Base-by-base conservation (phyloP, 1,284 basidiomycete species). In the Leccinum solheimii region DNA sequence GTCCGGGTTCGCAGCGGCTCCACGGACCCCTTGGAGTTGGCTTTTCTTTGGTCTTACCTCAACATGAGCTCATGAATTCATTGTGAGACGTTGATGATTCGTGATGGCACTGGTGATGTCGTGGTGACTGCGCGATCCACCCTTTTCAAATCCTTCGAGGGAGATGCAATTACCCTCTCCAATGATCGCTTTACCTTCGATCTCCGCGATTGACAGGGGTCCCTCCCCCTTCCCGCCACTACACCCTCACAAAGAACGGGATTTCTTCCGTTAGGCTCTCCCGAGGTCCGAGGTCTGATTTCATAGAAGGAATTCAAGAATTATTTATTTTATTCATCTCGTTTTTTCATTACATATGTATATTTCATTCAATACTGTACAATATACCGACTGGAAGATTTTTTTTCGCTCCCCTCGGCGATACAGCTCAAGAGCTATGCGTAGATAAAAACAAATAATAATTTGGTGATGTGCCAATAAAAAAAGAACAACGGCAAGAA, bases 261-360 rank as follows among this genome's bases (percentile, higher is more conserved):
- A 66, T 64, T 71, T 57, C 69, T 72, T 69, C 73, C 71, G 72
- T 72, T 73, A 72, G 61, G 57, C 69, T 69, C 69, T 66, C 60
- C 7, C 26, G n/a, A 48, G 19, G 45, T 13, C 27, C 51, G 9
- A 32, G 27, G 27, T 58, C 30, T 56, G 19, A 54, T 48, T 56
- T 32, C 8, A 61, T 53, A n/a, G 51, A 49, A 61, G 56, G 51
- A 23, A 49, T 9, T 34, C 59, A 69, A 67, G 30, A 64, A 58
- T 49, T 63, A 64, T 52, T 56, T 27, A 59, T 56, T 51, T 48
- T 48, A 8, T 13, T 21, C 0, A 45, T 48, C 19, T 48, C 45
- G 10, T 13, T 13, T 45, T 19, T 21, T 48, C 45, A 48, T 48
- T 48, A 48, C 45, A 48, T 21, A 48, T n/a, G 52, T 43, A 43